Conservation (phyloP, 2,329 filamentous ascomycete genomes). For the Aspergillus arachidicola region DNA sequence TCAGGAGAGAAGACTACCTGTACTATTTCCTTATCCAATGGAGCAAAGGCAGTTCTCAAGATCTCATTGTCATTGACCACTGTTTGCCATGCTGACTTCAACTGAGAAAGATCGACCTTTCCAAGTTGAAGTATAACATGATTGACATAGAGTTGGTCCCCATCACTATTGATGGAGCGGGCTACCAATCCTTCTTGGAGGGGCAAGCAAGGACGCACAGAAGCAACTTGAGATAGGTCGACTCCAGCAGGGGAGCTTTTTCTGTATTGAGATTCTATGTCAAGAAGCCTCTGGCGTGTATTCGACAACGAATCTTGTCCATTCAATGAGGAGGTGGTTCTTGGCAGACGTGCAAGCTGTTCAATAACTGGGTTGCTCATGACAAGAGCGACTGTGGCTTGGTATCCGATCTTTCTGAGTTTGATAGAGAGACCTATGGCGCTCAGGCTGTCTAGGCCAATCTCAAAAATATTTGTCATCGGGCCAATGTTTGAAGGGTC, state of each 20-base stretch:
- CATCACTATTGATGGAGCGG: conserved; percentile 36
- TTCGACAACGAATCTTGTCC: conserved; percentile 5
- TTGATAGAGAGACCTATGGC: conserved; percentile 40
- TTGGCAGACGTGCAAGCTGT: conserved; percentile 33
- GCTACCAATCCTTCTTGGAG: conserved; percentile 41
- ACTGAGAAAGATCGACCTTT: conserved; percentile 26
- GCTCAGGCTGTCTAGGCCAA: conserved; percentile 43
- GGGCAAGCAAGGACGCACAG: conserved; percentile 33
- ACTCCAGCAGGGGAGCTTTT: conserved; percentile 14
- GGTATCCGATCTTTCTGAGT: conserved; percentile 36
- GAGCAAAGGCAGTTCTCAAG: conserved; percentile 41
- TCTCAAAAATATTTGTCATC: conserved; percentile 38
- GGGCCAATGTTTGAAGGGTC: conserved; percentile 22
- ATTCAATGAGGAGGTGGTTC: conserved; percentile 5
- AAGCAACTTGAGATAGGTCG: conserved; percentile 14
- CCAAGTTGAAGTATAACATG: conserved; percentile 41
- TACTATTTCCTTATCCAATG: conserved; percentile 37
- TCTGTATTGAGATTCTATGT: conserved; percentile 26
- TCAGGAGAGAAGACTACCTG: conserved; percentile 36
- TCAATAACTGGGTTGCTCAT: conserved; percentile 38
- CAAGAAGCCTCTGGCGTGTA: conserved; percentile 14
- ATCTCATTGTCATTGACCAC: conserved; percentile 40
- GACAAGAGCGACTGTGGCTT: conserved; percentile 36
- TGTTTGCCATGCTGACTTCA: conserved; percentile 32
- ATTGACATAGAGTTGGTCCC: conserved; percentile 41